Evolutionary conservation across 140 eudicot genomes (phyloP), one percentile per base, ranked within the genome.

Genomic region (Anethum foeniculum): DNA sequence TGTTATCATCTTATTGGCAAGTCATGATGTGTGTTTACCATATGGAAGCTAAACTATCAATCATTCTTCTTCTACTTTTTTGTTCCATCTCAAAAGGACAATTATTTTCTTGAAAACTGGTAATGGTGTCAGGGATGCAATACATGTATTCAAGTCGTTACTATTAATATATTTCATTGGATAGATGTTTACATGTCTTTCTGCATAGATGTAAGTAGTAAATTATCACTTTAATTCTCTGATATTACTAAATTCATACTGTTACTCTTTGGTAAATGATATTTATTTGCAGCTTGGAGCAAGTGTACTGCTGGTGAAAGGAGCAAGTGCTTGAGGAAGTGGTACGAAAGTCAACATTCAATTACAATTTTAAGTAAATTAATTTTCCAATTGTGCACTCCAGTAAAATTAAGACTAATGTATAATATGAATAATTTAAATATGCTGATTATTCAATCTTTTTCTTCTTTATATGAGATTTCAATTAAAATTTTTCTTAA

Each of bases 291-390:
- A 90, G 96, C 90, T 73, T 94, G 97, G 98, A 92, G 97, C 86
- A 92, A 89, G 84, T 83, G 85, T 43, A 90, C 98, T 86, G 96
- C 97, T 67, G 81, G 85, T 75, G 96, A 90, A 76, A 86, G 98
- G 91, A 88, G 98, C 85, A 90, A 80, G 78, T 88, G 86, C 80
- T 84, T 94, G 49, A 91, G 93, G 58, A 92, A 90, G 74, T 94
- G 97, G 98, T 92, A 90, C 7, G 77, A 12, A 21, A 48, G 34
- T 4, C 78, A 16, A 47, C 28, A 65, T 77, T 36, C 48, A 43
- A 11, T 75, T 77, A 83, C 76, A 44, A 18, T 32, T 30, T 9
- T 1, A 43, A 21, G 76, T 5, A 34, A 44, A 36, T 32, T n/a
- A 5, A n/a, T 19, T 73, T 32, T 46, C 39, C 23, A 58, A 6